Evolutionary conservation across 345 rosid species (phyloP), one percentile per base, ranked within the genome.

Genomic region (Geranium rotundifolium): DNA sequence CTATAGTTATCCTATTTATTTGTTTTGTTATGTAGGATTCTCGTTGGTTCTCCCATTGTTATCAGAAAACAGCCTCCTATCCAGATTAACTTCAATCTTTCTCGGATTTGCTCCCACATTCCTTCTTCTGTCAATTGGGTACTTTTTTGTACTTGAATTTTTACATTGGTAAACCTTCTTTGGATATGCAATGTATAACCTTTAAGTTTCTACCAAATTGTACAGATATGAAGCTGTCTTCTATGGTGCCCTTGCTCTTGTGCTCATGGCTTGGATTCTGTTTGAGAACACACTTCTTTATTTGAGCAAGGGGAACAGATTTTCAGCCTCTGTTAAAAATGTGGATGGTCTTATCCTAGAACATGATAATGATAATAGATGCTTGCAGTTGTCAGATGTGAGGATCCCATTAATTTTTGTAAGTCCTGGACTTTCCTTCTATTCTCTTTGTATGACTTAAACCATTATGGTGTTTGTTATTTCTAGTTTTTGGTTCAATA

Each of bases 111-210:
- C 95, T 12, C 98, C 98, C 15, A 66, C 89, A 8, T 91, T 91
- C 71, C 92, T 91, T 67, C 95, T 91, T 49, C 78, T 91, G 41
- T 91, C 96, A 61, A 91, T 91, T 64, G 98, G 96, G 98, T 89
- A 81, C 67, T 63, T 60, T 62, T 60, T 68, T 52, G 59, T 65
- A 30, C 17, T 29, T 55, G 64, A 30, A 6, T 59, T 20, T 41
- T 23, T 17, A 30, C 19, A 30, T 52, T 27, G 29, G 15, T 10
- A 39, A 31, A 6, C 41, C 41, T 8, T 34, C 58, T 46, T 15
- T 63, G 52, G 1, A 15, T 58, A n/a, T 63, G 19, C 55, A 54
- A 16, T 64, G 7, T 31, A 60, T 5, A 29, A 37, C 20, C 14
- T 69, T 64, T 65, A 37, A 61, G 65, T 71, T 72, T 65, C 52